phyloP scores from a whole-genome alignment of 2,329 filamentous ascomycete species.

The Dryadomyces quercus-mongolicae region DNA sequence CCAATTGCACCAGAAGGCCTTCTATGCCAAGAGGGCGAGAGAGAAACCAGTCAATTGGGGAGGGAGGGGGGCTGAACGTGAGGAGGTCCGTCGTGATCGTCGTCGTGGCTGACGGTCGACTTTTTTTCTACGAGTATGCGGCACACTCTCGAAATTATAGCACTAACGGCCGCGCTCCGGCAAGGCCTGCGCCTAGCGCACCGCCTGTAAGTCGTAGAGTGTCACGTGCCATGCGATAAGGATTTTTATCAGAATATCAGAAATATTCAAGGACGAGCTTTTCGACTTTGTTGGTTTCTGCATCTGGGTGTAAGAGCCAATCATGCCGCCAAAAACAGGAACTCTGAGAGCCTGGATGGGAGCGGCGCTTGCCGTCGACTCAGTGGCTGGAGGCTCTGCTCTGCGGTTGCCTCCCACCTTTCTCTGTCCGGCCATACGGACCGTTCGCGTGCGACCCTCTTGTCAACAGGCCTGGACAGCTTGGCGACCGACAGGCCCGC shows the following conservation, averaged over 20 bases:
- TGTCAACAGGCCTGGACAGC: not conserved
- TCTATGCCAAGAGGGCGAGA: not conserved
- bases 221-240: not conserved
- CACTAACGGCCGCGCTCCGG: not conserved
- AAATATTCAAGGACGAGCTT: not conserved
- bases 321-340: constrained; percentile 1
- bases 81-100: not conserved
- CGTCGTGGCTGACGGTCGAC: not conserved
- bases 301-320: not conserved
- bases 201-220: not conserved
- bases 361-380: constrained; percentile 8
- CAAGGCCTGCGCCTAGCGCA: not conserved
- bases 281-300: not conserved
- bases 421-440: constrained; percentile 9
- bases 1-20: not conserved
- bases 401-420: constrained; percentile 6
- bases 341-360: constrained; percentile 5
- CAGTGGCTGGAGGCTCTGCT: not conserved
- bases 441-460: not conserved
- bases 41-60: not conserved
- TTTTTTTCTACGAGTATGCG: not conserved
- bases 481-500: not conserved
- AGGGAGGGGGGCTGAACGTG: too few species aligned
- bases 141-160: not conserved
- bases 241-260: not conserved